Conservation (phyloP, 2,329 filamentous ascomycete species). For the Pseudocercospora macadamiae region DNA sequence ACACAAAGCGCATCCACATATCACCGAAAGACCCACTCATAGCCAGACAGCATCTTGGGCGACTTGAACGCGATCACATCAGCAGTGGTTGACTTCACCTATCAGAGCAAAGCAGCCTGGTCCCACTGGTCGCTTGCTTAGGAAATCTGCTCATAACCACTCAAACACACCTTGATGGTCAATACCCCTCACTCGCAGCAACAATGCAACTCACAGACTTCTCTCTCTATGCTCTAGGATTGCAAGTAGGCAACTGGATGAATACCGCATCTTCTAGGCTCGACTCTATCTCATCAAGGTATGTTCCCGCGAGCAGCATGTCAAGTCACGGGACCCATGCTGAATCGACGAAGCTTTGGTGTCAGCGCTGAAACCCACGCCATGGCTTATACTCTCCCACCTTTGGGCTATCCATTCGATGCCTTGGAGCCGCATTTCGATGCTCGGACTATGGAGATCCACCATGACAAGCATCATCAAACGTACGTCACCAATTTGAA, state of each 20-base stretch:
- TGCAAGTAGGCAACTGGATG: conserved; percentile 29
- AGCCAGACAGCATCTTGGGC: too few relatives aligned
- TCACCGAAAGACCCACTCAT: not conserved
- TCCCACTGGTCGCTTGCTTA: conserved; percentile 6
- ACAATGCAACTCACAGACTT: conserved; percentile 34
- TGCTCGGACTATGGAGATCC: conserved; percentile 77
- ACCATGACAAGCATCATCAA: conserved; percentile 79
- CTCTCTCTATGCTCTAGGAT: conserved; percentile 28
- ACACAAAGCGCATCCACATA: not conserved
- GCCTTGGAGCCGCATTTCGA: conserved; percentile 76
- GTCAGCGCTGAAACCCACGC: conserved; percentile 18
- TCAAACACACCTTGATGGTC: conserved; percentile 29
- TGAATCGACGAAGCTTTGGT: conserved; percentile 19
- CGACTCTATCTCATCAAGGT: conserved; percentile 29
- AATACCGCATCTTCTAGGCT: conserved; percentile 33
- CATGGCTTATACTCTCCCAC: conserved; percentile 36
- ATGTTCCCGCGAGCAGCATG: conserved; percentile 4
- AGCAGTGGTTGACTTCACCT: not conserved
- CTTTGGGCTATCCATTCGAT: conserved; percentile 47
- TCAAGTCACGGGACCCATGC: not conserved
- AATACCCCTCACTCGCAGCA: conserved; percentile 14
- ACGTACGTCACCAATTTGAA: conserved; percentile 79
- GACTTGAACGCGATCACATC: not conserved
- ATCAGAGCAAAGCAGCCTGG: conserved; percentile 6
- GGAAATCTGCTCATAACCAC: conserved; percentile 28